A percentile compares a stretch with the other conserved stretches of the same genome.
Evolutionary conservation across 1,139 yeast species (phyloP).

Genomic region (Taiozyma sp.): DNA sequence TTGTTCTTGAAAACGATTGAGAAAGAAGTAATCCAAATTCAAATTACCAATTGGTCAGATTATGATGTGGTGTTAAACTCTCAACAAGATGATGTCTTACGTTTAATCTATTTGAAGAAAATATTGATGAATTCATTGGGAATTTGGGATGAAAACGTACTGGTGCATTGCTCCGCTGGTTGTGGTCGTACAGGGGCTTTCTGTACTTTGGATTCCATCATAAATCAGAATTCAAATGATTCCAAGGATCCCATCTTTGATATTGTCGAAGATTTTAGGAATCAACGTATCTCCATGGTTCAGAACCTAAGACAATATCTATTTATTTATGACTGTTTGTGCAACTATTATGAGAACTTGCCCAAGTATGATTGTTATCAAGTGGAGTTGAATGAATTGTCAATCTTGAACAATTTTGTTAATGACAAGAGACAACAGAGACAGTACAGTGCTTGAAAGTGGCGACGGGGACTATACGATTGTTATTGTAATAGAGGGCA

Average conservation of each 20-base stretch:
- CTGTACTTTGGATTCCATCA: slow-evolving; percentile 59
- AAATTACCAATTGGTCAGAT: slow-evolving; percentile 78
- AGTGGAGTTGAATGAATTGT: slow-evolving; percentile 4
- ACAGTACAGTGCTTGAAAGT: background rate
- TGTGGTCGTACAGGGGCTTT: slow-evolving; percentile 91
- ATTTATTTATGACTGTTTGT: slow-evolving; percentile 59
- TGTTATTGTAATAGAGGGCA: background rate
- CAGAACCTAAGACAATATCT: slow-evolving; percentile 75
- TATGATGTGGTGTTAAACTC: slow-evolving; percentile 44
- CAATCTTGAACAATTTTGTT: slow-evolving; percentile 7
- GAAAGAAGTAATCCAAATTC: slow-evolving; percentile 53
- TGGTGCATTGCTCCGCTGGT: slow-evolving; percentile 88
- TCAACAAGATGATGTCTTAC: slow-evolving; percentile 29
- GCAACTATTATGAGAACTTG: slow-evolving; percentile 25
- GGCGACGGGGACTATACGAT: too few relatives aligned
- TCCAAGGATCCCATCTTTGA: slow-evolving; percentile 44
- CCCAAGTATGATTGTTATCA: background rate
- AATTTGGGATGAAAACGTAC: slow-evolving; percentile 26
- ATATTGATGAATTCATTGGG: slow-evolving; percentile 13
- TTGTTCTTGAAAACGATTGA: slow-evolving; percentile 28
- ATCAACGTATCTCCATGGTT: slow-evolving; percentile 81
- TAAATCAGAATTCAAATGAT: slow-evolving; percentile 26
- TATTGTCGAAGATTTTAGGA: slow-evolving; percentile 49
- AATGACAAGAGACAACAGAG: slow-evolving; percentile 1
- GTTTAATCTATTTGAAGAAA: slow-evolving; percentile 28